Evolutionary conservation across 768 basidiomycete species (phyloP), one percentile per base, ranked within the genome.

Genomic region (Termitomyces sp.): DNA sequence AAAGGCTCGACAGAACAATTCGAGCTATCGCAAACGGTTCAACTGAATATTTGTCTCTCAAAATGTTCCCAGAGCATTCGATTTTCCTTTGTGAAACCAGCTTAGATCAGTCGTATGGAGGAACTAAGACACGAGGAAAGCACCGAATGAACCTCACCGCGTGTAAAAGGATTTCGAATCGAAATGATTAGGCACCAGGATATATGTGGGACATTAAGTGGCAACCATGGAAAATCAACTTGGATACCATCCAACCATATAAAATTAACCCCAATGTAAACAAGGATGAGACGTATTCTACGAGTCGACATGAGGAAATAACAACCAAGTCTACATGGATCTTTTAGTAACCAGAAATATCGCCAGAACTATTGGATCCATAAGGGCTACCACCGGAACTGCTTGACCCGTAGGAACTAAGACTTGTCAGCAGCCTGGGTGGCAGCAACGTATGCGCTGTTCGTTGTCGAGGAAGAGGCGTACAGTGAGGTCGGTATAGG

Each of bases 221-320:
- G 68, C 71, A 73, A 63, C 71, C 23, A 64, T 64, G 66, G 67
- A 71, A 67, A 11, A 68, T 68, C 68, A 73, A 69, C 73, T 65
- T 69, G 31, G 9, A 19, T 3, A 9, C 11, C 30, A 19, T 54
- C 60, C 68, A 67, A 71, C 67, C 64, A 60, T 64, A 53, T 60
- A 45, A 8, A 50, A 63, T 60, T 31, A 60, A 63, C 64, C 67
- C 63, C 65, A 48, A 59, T 50, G 56, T 47, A 47, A 43, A 52
- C 44, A 54, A 61, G 55, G 53, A 58, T 59, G 53, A 60, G 60
- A 67, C 55, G 63, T 64, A 68, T 55, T 72, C 72, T 74, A 75
- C 65, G 65, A 64, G 63, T 59, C 53, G 68, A 61, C 71, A 64
- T 72, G 64, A 72, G 23, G 59, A 64, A 69, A 63, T 68, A 64